Evolutionary conservation across 139 green algal genomes (phyloP).

Genomic region (Pycnococcus provasolii): DNA sequence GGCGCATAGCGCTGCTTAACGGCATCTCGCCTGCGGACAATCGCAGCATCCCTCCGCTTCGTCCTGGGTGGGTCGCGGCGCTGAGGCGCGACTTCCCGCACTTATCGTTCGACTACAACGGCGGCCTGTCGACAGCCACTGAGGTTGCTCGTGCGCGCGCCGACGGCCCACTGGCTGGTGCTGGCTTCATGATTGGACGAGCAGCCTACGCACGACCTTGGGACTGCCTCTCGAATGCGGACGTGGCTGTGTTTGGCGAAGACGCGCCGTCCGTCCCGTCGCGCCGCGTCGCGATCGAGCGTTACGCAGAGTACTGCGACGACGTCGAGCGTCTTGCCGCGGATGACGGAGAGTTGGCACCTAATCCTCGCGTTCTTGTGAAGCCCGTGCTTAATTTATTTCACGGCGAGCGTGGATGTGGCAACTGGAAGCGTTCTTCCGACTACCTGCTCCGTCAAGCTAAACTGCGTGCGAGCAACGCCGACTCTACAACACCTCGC

Average conservation of each 20-base stretch:
- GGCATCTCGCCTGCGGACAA: constrained; percentile 25
- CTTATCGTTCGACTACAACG: constrained; percentile 25
- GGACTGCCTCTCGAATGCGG: constrained; percentile 12
- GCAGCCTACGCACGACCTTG: constrained; percentile 23
- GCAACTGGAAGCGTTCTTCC: neutral
- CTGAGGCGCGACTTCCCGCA: constrained; percentile 28
- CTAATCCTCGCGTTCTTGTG: constrained; percentile 7
- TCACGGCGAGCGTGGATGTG: neutral
- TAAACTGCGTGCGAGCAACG: too few relatives aligned
- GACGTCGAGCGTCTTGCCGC: neutral
- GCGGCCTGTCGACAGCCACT: constrained; percentile 11
- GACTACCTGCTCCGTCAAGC: neutral
- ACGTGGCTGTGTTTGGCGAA: constrained; percentile 19
- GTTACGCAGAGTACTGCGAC: constrained; percentile 23
- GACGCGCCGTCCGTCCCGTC: neutral
- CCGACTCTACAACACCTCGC: too few relatives aligned
- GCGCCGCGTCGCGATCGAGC: constrained; percentile 10
- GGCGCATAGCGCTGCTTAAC: constrained; percentile 10
- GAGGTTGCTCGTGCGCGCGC: neutral
- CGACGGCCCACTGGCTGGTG: neutral
- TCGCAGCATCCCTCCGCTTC: constrained; percentile 25
- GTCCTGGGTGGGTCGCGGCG: constrained; percentile 24
- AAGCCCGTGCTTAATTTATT: constrained; percentile 21
- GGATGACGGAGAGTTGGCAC: constrained; percentile 9
- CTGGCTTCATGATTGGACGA: constrained; percentile 29